Base-by-base conservation (phyloP, 2,329 filamentous ascomycete genomes). In the Hymenoscyphus fraxineus region DNA sequence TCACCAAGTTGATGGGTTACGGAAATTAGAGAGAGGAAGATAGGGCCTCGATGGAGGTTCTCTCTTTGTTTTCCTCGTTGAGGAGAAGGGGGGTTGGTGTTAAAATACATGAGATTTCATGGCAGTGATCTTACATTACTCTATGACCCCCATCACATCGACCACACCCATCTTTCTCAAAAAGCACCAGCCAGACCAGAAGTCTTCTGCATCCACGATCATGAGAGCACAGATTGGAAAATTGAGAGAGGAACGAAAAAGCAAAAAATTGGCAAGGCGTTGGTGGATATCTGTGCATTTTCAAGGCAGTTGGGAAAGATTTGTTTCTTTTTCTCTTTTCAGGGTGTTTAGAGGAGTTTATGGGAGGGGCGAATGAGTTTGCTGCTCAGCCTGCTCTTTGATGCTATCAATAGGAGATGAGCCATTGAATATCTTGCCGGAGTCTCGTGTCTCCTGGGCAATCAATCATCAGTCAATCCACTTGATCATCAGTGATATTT, bases 1-100 rank as follows among this genome's bases (percentile, higher is more conserved):
- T 98, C 78, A 90, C 88, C 71, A 96, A 96, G 82, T 81, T 96
- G 65, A 76, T 75, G 72, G 74, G 74, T 5, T 76, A 76, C 64
- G 72, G 69, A 16, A 67, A 22, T 27, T 54, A 54, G 19, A 54
- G 10, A 51, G n/a, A 3, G n/a, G n/a, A 22, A 10, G 10, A 22
- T 22, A 10, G 15, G 7, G 3, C n/a, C 44, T 51, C 3, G n/a
- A 2, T 22, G 44, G 6, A 19, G 44, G 44, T 22, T 51, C 19
- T 51, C 10, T 51, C 19, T 51, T 51, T 10, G 15, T n/a, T 51
- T 51, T 51, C 9, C 44, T 7, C 6, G 2, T 10, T 51, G 44
- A 7, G n/a, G 44, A 22, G n/a, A 51, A 4, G 41, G 15, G n/a
- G 22, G 47, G 19, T 1, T 10, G 47, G 3, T 15, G 19, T 10